A percentile compares a stretch with the other conserved stretches of the same genome.
Conservation (phyloP, 768 basidiomycete species). For the Tylopilus plumbeoviolaceoides region DNA sequence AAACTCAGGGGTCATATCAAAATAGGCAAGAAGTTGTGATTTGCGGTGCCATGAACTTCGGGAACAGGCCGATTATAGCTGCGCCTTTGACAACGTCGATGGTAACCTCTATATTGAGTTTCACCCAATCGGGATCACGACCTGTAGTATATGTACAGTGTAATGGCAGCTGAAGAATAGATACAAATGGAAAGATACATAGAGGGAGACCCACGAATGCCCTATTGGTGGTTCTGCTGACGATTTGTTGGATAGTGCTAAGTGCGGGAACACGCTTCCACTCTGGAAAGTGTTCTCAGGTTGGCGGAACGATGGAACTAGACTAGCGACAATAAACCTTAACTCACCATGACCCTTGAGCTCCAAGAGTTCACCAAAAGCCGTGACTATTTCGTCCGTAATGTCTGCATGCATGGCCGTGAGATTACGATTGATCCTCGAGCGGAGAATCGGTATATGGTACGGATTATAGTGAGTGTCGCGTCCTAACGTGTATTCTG, state of each 20-base stretch:
- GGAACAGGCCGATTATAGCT: constrained; percentile 27
- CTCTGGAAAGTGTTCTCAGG: not conserved
- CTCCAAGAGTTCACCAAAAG: constrained; percentile 38
- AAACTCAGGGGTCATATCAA: not conserved
- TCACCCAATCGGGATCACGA: constrained; percentile 27
- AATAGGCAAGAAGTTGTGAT: not conserved
- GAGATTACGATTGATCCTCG: constrained; percentile 37
- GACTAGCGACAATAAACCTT: not conserved
- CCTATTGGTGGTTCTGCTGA: constrained; percentile 9
- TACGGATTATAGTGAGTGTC: constrained; percentile 29
- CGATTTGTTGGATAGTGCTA: not conserved
- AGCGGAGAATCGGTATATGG: constrained; percentile 30
- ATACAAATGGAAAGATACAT: constrained; percentile 1
- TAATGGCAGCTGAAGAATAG: not conserved
- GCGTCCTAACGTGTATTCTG: constrained; percentile 35
- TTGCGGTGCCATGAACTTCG: constrained; percentile 32
- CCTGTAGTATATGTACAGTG: not conserved
- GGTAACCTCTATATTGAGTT: constrained; percentile 29
- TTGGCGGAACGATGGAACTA: not conserved
- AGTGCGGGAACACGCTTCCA: constrained; percentile 11
- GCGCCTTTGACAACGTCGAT: constrained; percentile 3
- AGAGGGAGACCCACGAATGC: constrained; percentile 14
- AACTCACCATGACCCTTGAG: constrained; percentile 16
- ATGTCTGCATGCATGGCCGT: constrained; percentile 36
- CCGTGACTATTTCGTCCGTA: constrained; percentile 39